These are phyloP conservation scores for Suhomyces emberorum DNA, from an alignment of 805 yeast genomes.

Conservation along the genomic window DNA sequence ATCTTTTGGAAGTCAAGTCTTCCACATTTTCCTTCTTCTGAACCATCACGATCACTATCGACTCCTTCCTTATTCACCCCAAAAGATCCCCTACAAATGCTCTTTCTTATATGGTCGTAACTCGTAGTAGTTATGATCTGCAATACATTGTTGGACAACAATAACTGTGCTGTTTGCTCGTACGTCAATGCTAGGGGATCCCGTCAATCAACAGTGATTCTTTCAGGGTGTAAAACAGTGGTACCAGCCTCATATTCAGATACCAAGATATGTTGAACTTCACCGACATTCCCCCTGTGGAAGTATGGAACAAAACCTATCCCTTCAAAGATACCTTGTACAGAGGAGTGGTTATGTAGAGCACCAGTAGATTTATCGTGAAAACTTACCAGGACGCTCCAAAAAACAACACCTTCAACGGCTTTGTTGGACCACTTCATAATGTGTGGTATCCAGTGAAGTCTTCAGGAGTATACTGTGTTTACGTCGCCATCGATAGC, in stretches of 20 bases:
- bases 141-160: background rate
- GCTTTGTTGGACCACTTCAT: constrained; percentile 5
- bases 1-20: no score
- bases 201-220: background rate
- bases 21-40: no score
- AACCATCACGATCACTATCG: no score
- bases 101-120: no score
- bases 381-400: constrained; percentile 3
- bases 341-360: constrained; percentile 10
- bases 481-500: constrained; percentile 24
- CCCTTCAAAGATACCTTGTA: constrained; percentile 1
- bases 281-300: constrained; percentile 16
- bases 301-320: constrained; percentile 1
- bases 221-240: constrained; percentile 3
- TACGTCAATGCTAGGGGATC: background rate
- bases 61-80: no score
- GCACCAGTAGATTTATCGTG: constrained; percentile 13
- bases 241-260: constrained; percentile 25
- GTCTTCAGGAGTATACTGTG: constrained; percentile 29
- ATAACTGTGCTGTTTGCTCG: constrained; percentile 2
- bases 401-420: constrained; percentile 10
- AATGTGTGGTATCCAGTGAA: constrained; percentile 14
- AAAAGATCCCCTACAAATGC: no score
- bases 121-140: no score
- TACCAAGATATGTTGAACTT: constrained; percentile 21